Percentiles rank a stretch among this genome's conserved stretches.
Conservation (phyloP, 208 protist species). For the Paratrypanosoma confusum region DNA sequence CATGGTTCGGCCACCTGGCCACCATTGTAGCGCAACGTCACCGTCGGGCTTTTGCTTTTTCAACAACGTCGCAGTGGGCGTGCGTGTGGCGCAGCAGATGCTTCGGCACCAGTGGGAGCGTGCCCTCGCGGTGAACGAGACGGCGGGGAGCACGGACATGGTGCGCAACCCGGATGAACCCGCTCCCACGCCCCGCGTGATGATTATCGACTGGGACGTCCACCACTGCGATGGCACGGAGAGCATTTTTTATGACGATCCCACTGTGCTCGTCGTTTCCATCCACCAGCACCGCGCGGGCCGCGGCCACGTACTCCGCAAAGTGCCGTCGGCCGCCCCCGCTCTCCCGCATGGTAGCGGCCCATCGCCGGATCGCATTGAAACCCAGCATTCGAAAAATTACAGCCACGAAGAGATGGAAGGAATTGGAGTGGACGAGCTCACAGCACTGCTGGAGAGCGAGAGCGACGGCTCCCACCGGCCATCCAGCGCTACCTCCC, state of each 20-base stretch:
- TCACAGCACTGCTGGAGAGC: conserved; percentile 10
- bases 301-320: conserved; percentile 51
- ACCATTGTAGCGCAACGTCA: conserved; percentile 44
- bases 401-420: neutral
- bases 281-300: conserved; percentile 86
- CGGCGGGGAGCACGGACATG: no score
- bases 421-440: conserved; percentile 6
- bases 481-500: neutral
- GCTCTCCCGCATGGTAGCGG: no score
- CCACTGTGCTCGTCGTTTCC: conserved; percentile 86
- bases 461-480: neutral
- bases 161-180: neutral
- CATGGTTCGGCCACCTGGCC: conserved; percentile 80
- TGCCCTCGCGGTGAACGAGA: neutral
- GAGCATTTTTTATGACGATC: conserved; percentile 86
- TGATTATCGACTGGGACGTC: conserved; percentile 94
- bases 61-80: conserved; percentile 88
- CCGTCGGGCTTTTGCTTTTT: conserved; percentile 87
- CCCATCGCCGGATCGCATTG: no score
- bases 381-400: no score
- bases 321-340: conserved; percentile 13
- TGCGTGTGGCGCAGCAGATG: conserved; percentile 56
- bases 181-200: conserved; percentile 23
- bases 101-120: conserved; percentile 2
- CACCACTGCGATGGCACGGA: conserved; percentile 94